phyloP scores from a whole-genome alignment of 495 filamentous ascomycete species.

The Aspergillus asperescens region DNA sequence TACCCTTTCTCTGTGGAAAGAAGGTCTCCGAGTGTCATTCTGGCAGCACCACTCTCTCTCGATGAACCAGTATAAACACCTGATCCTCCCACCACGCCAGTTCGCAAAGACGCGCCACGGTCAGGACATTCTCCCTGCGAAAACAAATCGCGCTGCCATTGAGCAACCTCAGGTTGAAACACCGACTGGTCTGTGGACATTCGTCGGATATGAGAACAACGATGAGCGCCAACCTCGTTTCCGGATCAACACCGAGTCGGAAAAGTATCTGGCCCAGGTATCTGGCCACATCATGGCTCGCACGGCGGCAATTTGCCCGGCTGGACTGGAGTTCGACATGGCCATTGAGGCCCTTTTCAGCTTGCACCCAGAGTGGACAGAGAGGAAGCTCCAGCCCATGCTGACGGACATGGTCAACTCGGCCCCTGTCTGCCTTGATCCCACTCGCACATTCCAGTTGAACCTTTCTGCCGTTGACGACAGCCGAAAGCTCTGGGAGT shows the following conservation, averaged over 20 bases:
- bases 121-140: slow-evolving; percentile 17
- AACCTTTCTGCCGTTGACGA: background rate
- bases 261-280: slow-evolving; percentile 33
- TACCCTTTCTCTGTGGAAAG: slow-evolving; percentile 42
- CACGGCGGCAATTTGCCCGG: slow-evolving; percentile 45
- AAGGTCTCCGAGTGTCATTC: slow-evolving; percentile 35
- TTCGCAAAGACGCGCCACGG: slow-evolving; percentile 43
- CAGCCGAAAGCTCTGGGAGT: slow-evolving; percentile 29
- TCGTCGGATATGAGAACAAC: slow-evolving; percentile 38
- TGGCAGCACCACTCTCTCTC: slow-evolving; percentile 43
- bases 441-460: slow-evolving; percentile 27
- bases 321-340: slow-evolving; percentile 41
- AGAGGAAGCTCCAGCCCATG: slow-evolving; percentile 26
- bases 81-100: slow-evolving; percentile 47
- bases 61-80: slow-evolving; percentile 23
- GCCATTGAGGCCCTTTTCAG: slow-evolving; percentile 40
- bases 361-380: slow-evolving; percentile 27
- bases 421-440: slow-evolving; percentile 34
- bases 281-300: slow-evolving; percentile 40
- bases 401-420: slow-evolving; percentile 30
- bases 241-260: slow-evolving; percentile 38
- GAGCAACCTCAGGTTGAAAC: background rate
- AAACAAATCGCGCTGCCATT: background rate
- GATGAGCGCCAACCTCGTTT: slow-evolving; percentile 34
- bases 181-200: slow-evolving; percentile 13